Evolutionary conservation across 805 yeast genomes (phyloP).

Genomic region (Hanseniaspora mollemarum): DNA sequence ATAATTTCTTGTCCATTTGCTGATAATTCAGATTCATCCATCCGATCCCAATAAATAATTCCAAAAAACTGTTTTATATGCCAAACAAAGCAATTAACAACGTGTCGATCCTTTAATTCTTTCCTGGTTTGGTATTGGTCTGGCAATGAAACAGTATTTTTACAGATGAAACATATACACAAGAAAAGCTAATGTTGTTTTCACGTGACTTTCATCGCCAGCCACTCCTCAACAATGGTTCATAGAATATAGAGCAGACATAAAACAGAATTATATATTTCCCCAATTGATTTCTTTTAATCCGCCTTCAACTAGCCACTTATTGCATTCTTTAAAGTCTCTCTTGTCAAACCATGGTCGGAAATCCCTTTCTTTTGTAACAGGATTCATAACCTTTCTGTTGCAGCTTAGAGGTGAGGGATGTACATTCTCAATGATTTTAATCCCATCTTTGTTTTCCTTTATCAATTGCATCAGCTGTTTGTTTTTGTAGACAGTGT

Average conservation of each 20-base stretch:
- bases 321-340: conserved; percentile 66
- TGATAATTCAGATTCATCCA: too few species aligned
- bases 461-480: background rate
- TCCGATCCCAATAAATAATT: too few species aligned
- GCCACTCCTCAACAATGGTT: too few species aligned
- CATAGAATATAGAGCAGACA: too few species aligned
- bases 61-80: too few species aligned
- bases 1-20: background rate
- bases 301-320: conserved; percentile 47
- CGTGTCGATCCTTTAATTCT: too few species aligned
- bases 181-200: too few species aligned
- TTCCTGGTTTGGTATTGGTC: too few species aligned
- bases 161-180: too few species aligned
- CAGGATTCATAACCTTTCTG: conserved; percentile 33
- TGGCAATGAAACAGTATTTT: too few species aligned
- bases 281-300: conserved; percentile 56
- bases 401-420: conserved; percentile 92
- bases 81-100: too few species aligned
- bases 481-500: conserved; percentile 32
- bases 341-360: conserved; percentile 58
- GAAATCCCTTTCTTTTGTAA: conserved; percentile 2
- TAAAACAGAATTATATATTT: conserved; percentile 19
- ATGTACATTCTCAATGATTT: conserved; percentile 66
- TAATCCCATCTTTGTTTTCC: conserved; percentile 28
- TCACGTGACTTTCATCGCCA: background rate